phyloP scores from a whole-genome alignment of 2,329 filamentous ascomycete species.

The Aspergillus terreus region DNA sequence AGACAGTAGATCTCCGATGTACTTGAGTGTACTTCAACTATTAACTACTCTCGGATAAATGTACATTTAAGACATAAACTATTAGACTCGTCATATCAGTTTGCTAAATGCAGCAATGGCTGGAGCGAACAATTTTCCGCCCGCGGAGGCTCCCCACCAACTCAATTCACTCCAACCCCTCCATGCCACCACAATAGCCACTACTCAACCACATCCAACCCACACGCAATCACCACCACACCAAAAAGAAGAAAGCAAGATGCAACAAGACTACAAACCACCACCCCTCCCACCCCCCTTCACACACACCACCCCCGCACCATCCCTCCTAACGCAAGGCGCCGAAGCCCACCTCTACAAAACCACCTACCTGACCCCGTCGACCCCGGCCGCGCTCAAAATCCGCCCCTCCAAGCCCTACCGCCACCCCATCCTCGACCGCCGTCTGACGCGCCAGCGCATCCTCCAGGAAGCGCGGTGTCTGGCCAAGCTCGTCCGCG shows the following conservation, averaged over 20 bases:
- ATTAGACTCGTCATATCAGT: no score
- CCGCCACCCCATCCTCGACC: conserved; percentile 84
- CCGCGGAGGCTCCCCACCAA: neutral
- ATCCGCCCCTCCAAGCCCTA: conserved; percentile 88
- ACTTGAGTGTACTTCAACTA: no score
- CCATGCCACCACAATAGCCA: neutral
- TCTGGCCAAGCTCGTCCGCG: conserved; percentile 70
- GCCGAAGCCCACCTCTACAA: conserved; percentile 93
- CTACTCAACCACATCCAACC: neutral
- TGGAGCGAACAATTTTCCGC: no score
- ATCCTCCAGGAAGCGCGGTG: conserved; percentile 87
- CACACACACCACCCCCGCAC: conserved; percentile 57
- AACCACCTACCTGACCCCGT: conserved; percentile 70
- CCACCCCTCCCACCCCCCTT: conserved; percentile 61
- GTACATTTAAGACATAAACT: no score
- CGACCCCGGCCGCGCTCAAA: conserved; percentile 75
- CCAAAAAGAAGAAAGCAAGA: neutral
- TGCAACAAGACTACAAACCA: conserved; percentile 19
- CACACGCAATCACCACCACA: neutral
- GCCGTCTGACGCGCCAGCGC: conserved; percentile 78
- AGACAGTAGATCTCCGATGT: no score
- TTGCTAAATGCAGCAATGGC: no score
- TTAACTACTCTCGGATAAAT: no score
- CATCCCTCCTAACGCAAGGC: conserved; percentile 80
- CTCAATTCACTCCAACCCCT: neutral